A percentile compares a stretch with the other conserved stretches of the same genome.
phyloP scores from a whole-genome alignment of 139 green algal species.

The Chloropicon primus region DNA sequence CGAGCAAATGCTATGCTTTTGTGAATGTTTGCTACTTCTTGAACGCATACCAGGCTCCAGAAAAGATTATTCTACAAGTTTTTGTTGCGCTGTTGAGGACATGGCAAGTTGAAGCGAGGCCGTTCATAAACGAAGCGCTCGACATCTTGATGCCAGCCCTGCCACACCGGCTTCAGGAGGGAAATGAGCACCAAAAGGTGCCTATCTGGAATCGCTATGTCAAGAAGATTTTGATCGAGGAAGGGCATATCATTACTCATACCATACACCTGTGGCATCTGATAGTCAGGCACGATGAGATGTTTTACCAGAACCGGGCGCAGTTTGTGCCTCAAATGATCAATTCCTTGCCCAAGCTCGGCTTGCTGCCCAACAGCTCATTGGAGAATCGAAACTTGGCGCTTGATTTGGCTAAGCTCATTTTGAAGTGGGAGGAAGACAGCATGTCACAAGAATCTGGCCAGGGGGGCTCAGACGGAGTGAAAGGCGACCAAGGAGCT shows the following conservation, averaged over 20 bases:
- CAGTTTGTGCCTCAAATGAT: constrained; percentile 88
- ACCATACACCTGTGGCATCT: constrained; percentile 85
- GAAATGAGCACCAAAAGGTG: constrained; percentile 24
- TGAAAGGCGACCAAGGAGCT: too few species aligned
- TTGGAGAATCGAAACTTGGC: constrained; percentile 74
- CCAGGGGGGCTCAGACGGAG: too few species aligned
- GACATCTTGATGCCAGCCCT: constrained; percentile 75
- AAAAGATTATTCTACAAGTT: constrained; percentile 82
- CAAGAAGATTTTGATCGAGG: constrained; percentile 69
- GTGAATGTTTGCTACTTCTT: constrained; percentile 81
- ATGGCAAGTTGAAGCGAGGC: constrained; percentile 51
- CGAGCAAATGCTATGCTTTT: constrained; percentile 67
- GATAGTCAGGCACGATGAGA: constrained; percentile 66
- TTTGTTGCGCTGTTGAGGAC: constrained; percentile 73
- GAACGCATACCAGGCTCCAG: constrained; percentile 47
- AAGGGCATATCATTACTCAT: constrained; percentile 47
- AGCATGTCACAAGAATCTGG: not conserved
- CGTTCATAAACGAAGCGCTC: constrained; percentile 63
- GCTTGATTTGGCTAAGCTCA: constrained; percentile 70
- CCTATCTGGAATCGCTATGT: constrained; percentile 67
- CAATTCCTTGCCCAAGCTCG: constrained; percentile 55
- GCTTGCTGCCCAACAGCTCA: constrained; percentile 35
- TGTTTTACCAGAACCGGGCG: constrained; percentile 62
- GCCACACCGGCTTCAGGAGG: constrained; percentile 26
- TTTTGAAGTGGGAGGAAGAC: constrained; percentile 76